A percentile compares a stretch with the other conserved stretches of the same genome.
Conservation (phyloP, 2,329 filamentous ascomycete species). For the Teratosphaeria destructans region DNA sequence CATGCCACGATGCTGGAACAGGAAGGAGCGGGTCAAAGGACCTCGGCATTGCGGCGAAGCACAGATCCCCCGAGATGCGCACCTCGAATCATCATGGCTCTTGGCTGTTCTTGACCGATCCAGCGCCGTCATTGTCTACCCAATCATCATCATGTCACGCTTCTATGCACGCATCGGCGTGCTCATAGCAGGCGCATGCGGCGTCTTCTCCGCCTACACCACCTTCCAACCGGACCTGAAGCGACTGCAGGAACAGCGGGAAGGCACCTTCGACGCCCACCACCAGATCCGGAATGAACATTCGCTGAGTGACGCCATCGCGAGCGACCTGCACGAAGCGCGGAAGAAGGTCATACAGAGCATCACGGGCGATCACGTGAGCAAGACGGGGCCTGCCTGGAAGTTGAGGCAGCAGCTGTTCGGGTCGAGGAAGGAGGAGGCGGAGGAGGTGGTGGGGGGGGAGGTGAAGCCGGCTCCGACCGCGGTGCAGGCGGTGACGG, state of each 20-base stretch:
- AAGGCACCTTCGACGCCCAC: conserved; percentile 14
- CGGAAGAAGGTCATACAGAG: background rate
- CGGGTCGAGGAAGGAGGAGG: background rate
- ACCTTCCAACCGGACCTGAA: conserved; percentile 22
- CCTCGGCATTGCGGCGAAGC: background rate
- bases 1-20: background rate
- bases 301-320: conserved; percentile 16
- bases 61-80: background rate
- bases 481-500: background rate
- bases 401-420: conserved; percentile 2
- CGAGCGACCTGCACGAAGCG: conserved; percentile 17
- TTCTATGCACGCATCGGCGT: background rate
- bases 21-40: background rate
- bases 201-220: conserved; percentile 14
- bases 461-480: background rate
- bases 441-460: background rate
- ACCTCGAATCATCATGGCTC: background rate
- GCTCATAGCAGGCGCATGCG: background rate
- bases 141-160: background rate
- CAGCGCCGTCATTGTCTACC: too few species aligned
- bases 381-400: background rate
- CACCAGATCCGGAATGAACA: conserved; percentile 9
- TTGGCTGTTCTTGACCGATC: too few species aligned
- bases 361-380: conserved; percentile 5
- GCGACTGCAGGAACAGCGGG: conserved; percentile 15